These are phyloP conservation scores for Phytophthora tubulina DNA, from an alignment of 352 stramenopile species.

Conservation along the genomic window DNA sequence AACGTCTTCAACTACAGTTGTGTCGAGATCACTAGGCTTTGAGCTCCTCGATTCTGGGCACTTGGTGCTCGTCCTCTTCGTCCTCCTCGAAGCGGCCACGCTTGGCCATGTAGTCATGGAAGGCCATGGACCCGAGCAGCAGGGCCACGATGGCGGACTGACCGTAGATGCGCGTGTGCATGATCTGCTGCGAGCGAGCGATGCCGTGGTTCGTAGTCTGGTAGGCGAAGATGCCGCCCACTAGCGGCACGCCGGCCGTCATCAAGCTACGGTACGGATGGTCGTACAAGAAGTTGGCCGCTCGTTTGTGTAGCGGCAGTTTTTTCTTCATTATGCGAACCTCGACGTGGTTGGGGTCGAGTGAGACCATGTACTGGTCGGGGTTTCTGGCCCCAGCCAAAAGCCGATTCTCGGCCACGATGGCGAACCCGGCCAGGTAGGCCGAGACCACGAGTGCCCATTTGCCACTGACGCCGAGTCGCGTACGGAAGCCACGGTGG, in stretches of 20 bases:
- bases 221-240: constrained; percentile 51
- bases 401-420: constrained; percentile 48
- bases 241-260: constrained; percentile 41
- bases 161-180: constrained; percentile 62
- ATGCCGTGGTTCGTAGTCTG: constrained; percentile 46
- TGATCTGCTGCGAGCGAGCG: constrained; percentile 54
- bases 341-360: constrained; percentile 47
- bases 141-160: constrained; percentile 45
- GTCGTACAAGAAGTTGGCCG: constrained; percentile 54
- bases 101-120: constrained; percentile 57
- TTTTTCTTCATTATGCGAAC: constrained; percentile 21
- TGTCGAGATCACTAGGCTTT: constrained; percentile 15
- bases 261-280: constrained; percentile 49
- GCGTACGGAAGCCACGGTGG: constrained; percentile 49
- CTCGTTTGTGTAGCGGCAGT: constrained; percentile 44
- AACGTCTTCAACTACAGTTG: not conserved
- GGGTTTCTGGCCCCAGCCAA: constrained; percentile 47
- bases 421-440: constrained; percentile 48
- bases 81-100: constrained; percentile 46
- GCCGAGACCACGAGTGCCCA: constrained; percentile 51
- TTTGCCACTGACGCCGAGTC: constrained; percentile 55
- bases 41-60: constrained; percentile 32
- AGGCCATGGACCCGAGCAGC: constrained; percentile 51
- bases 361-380: constrained; percentile 45
- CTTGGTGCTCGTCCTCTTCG: constrained; percentile 2